Conservation (phyloP, 2,329 filamentous ascomycete genomes). For the Aureobasidium sp. region DNA sequence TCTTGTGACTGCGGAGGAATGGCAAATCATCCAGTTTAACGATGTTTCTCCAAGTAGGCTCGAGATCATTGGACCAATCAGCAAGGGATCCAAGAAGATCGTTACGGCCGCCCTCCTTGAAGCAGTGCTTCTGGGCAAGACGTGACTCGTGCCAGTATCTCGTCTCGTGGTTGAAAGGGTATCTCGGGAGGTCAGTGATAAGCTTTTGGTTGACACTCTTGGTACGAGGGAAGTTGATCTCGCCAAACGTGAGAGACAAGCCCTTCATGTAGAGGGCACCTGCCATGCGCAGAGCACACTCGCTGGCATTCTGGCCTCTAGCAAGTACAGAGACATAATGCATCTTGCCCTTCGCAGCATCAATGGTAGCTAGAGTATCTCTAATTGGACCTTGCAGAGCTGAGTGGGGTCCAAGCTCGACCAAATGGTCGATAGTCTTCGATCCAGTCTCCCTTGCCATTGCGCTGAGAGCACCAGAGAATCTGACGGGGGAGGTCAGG, state of each 20-base stretch:
- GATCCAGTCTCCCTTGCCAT: background rate
- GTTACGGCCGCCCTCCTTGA: constrained; percentile 7
- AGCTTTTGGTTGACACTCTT: constrained; percentile 5
- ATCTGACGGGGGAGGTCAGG: constrained; percentile 39
- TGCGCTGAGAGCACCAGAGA: constrained; percentile 34
- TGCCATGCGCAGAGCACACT: constrained; percentile 2
- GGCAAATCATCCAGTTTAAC: constrained; percentile 23
- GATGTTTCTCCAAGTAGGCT: constrained; percentile 24
- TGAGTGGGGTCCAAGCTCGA: constrained; percentile 42
- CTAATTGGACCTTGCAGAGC: constrained; percentile 34
- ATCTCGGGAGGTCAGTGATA: constrained; percentile 17
- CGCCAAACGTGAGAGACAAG: background rate
- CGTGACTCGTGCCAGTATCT: constrained; percentile 18
- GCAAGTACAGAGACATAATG: constrained; percentile 10
- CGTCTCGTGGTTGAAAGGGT: constrained; percentile 18
- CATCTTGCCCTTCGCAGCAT: constrained; percentile 5
- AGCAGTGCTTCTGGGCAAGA: constrained; percentile 5
- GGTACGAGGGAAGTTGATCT: constrained; percentile 7
- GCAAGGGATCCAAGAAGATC: constrained; percentile 7
- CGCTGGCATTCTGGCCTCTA: constrained; percentile 1
- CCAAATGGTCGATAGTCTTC: constrained; percentile 21
- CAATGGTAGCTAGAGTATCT: constrained; percentile 23
- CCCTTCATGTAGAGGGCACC: constrained; percentile 3
- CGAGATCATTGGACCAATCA: constrained; percentile 8
- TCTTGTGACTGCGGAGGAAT: constrained; percentile 29